Conservation (phyloP, 2,329 filamentous ascomycete species). For the Nigrospora oryzae region DNA sequence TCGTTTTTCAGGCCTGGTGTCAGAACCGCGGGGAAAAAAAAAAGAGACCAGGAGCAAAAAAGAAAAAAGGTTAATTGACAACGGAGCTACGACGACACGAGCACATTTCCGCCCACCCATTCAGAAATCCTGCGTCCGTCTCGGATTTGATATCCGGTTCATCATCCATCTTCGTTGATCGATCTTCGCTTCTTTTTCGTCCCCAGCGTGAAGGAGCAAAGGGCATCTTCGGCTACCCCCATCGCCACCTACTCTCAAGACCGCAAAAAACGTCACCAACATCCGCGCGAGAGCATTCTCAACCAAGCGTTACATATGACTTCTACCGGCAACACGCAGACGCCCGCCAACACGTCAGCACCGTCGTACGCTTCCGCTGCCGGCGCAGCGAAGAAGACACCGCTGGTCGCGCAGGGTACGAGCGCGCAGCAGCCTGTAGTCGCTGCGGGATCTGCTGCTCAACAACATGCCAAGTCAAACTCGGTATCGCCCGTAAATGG, state of each 20-base stretch:
- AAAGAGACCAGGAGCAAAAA: neutral
- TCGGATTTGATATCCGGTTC: conserved; percentile 3
- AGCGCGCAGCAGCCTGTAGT: conserved; percentile 35
- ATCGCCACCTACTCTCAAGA: neutral
- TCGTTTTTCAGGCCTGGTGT: neutral
- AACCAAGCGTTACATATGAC: conserved; percentile 41
- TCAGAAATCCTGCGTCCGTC: neutral
- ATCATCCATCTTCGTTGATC: neutral
- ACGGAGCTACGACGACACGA: neutral
- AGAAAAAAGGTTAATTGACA: neutral
- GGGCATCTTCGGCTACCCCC: neutral
- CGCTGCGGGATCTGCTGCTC: conserved; percentile 45
- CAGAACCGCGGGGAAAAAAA: neutral
- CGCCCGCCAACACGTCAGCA: conserved; percentile 46
- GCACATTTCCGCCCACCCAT: neutral
- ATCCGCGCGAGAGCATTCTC: neutral
- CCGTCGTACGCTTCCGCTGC: conserved; percentile 61
- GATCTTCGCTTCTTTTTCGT: neutral
- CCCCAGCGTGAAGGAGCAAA: neutral
- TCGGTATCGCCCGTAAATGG: conserved; percentile 71
- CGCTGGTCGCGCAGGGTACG: conserved; percentile 52
- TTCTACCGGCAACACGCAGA: conserved; percentile 49
- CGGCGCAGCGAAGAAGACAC: conserved; percentile 55
- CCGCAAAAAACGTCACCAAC: neutral
- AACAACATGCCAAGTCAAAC: conserved; percentile 55